Percentiles rank a stretch among this genome's conserved stretches.
Evolutionary conservation across 768 basidiomycete genomes (phyloP).

Genomic region (Phylloporus sp.): DNA sequence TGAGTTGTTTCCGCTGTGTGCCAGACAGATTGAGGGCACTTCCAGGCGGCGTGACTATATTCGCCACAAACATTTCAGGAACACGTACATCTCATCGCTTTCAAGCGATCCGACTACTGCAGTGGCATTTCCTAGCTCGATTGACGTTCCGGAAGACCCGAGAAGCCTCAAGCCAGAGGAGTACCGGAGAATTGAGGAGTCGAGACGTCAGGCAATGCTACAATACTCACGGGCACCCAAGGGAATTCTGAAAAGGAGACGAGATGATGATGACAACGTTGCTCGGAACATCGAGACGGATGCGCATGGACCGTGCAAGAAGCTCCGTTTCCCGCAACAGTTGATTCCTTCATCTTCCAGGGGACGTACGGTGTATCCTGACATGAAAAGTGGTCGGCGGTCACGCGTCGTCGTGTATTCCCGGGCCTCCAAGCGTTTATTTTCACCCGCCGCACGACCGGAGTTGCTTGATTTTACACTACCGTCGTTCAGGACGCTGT

Average conservation of each 20-base stretch:
- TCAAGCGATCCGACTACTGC: constrained; percentile 9
- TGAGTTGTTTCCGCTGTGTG: constrained; percentile 16
- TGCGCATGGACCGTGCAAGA: constrained; percentile 15
- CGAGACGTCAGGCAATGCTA: constrained; percentile 27
- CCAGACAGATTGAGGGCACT: constrained; percentile 23
- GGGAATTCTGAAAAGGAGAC: constrained; percentile 28
- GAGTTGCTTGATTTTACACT: constrained; percentile 29
- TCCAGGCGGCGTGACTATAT: constrained; percentile 26
- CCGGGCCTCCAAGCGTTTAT: constrained; percentile 12
- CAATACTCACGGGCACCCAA: constrained; percentile 21
- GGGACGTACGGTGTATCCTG: constrained; percentile 15
- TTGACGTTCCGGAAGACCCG: constrained; percentile 17
- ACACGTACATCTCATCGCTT: constrained; percentile 26
- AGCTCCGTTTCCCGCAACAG: constrained; percentile 19
- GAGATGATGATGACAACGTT: constrained; percentile 18
- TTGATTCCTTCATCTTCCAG: background rate
- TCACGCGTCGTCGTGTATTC: constrained; percentile 12
- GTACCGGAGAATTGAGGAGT: constrained; percentile 22
- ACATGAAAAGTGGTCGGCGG: constrained; percentile 13
- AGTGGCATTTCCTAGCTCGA: constrained; percentile 12
- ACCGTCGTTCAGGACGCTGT: constrained; percentile 31
- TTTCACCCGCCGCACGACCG: constrained; percentile 5
- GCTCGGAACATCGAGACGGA: constrained; percentile 3
- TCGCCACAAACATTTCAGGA: constrained; percentile 27
- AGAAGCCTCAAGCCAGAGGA: constrained; percentile 22